Base-by-base conservation (phyloP, 306 rosid genomes). In the Citrullus amarus region DNA sequence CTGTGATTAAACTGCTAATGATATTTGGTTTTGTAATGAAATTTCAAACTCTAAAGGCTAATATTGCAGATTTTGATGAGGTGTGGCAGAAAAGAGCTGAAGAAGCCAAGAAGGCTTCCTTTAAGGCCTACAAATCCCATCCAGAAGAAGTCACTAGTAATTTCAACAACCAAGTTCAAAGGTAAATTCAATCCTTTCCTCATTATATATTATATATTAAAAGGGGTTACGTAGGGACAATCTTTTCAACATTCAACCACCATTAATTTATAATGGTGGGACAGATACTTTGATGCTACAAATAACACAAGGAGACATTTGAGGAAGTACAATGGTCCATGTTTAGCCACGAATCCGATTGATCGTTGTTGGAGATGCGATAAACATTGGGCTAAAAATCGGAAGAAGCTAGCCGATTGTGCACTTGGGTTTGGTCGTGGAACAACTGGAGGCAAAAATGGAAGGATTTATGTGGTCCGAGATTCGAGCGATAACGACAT, bases 351-450 rank as follows among this genome's bases (percentile, higher is more conserved):
- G 18, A 88, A 88, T 78, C 91, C 88, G 3, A 81, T 86, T 5
- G 91, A 86, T 60, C 71, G 76, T 1, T 84, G 92, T 58, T 88
- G 88, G 92, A 83, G 90, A 80, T 88, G 90, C 55, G 84, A 83
- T 36, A 83, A 79, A 39, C 43, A 85, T 25, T 89, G 92, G 88
- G 83, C 34, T 18, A 83, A 36, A 3, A 77, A 85, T 62, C 87
- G 90, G 34, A 83, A 85, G 80, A 78, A 18, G 84, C 80, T 88
- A 18, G 86, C 90, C 12, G 65, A 85, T 9, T 88, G 88, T 79
- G 90, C 30, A 30, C 18, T 81, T 13, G 92, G 90, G 39, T 88
- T 88, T 5, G 88, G 87, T 5, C 78, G 50, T 0, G 71, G 81
- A 56, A 86, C 90, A 13, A 88, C 86, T 0, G 90, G 92, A 57